Evolutionary conservation across 139 green algal genomes (phyloP).

Genomic region (Chlamydomonas schloesseri): DNA sequence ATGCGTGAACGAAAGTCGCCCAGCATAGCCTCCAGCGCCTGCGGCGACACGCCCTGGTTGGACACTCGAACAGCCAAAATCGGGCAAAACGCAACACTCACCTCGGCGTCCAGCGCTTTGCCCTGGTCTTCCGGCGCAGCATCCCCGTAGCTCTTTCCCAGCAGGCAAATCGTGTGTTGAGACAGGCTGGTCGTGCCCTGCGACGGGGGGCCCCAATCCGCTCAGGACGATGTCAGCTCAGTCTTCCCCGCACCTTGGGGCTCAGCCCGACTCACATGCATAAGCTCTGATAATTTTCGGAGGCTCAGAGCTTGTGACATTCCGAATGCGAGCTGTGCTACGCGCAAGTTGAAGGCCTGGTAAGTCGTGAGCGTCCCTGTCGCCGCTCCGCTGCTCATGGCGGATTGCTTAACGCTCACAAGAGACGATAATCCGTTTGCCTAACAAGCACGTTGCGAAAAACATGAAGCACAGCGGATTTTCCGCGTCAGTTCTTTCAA

Average conservation of each 20-base stretch:
- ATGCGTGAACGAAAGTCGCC: constrained; percentile 71
- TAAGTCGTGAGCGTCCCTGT: neutral
- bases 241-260: no score
- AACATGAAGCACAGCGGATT: neutral
- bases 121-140: neutral
- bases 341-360: neutral
- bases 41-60: constrained; percentile 15
- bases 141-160: constrained; percentile 61
- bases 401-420: neutral
- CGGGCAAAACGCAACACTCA: neutral
- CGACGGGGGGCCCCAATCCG: no score
- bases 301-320: constrained; percentile 73
- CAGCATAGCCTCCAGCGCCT: constrained; percentile 59
- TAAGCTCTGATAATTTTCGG: constrained; percentile 64
- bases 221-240: no score
- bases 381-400: constrained; percentile 9
- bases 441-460: neutral
- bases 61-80: neutral
- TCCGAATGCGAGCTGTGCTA: neutral
- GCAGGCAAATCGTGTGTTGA: constrained; percentile 52
- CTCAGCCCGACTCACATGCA: constrained; percentile 60
- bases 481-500: no score
- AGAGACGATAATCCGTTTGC: neutral
- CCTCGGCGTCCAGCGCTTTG: constrained; percentile 21
- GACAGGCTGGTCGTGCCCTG: constrained; percentile 50